Evolutionary conservation across 2,329 filamentous ascomycete species (phyloP), one percentile per base, ranked within the genome.

Genomic region (Scedosporium aurantiacum): DNA sequence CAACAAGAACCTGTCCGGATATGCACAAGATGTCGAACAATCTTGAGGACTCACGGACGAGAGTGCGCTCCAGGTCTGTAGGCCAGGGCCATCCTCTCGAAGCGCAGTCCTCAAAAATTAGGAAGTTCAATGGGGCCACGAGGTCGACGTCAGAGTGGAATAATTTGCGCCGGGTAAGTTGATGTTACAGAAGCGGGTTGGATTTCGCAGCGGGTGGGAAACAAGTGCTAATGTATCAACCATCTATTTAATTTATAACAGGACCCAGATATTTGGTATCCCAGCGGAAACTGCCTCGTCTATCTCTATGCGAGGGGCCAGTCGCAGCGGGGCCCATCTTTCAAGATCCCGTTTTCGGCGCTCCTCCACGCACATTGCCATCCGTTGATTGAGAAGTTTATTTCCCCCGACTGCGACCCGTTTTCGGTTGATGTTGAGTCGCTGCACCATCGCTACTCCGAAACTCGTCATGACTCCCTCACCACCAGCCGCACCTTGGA

Each of bases 191-290:
- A 57, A 6, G 14, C 28, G 16, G 55, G 50, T 50, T 50, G n/a
- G 12, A 57, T 25, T 7, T 5, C 43, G 10, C 23, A 21, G 12
- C 10, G 21, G 8, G 47, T 27, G 47, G 3, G 18, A 23, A 63
- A 65, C 12, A 69, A 32, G 6, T 25, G 43, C n/a, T 55, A n/a
- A 64, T 25, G 8, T n/a, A n/a, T n/a, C n/a, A n/a, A n/a, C n/a
- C 47, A 52, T 37, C 45, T 41, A 23, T 32, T 18, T 45, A 10
- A 54, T 50, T 52, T 32, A 32, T 32, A 32, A 27, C 41, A 91
- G 88, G 89, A 92, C 66, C 76, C 82, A 2, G 88, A 91, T 65
- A 76, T 93, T 2, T 92, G 86, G 86, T 78, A 80, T 63, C 76
- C 79, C 10, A 74, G 85, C 64, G 88, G 86, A 14, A 84, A 91